Base-by-base conservation (phyloP, 805 yeast species). In the Saccharomyces eubayanus region DNA sequence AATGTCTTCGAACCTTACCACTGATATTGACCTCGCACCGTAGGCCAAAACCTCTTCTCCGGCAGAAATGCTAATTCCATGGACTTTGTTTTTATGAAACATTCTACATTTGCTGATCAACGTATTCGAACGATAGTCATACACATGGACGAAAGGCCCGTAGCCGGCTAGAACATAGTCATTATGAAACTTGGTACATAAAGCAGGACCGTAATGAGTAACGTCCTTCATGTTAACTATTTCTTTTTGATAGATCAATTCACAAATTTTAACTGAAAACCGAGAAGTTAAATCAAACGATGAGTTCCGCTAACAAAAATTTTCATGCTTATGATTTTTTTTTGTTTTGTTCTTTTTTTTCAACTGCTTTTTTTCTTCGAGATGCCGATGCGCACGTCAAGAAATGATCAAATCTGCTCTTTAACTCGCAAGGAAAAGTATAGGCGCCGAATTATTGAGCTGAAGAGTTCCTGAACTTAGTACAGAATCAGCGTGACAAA, bases 31-130 rank as follows among this genome's bases (percentile, higher is more conserved):
- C 53, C 88, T 76, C 1, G 86, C 91, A 43, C 98, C 98, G 72
- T 81, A 82, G 0, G 81, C 70, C 0, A 80, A 59, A 4, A 74
- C 59, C 0, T 65, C 55, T 1, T 68, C 71, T 1, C 70, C 68
- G 5, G 66, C 68, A 16, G 54, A 50, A 8, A 81, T 66, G 2
- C 76, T 67, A 31, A 92, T 80, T n/a, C 89, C 87, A 65, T 92
- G 97, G 40, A 92, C 83, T 64, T 89, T 91, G 69, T 89, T 88
- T 52, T 82, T 74, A n/a, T 69, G 66, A 66, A 92, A 87, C 1
- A 88, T 67, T 51, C 75, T 74, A 43, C 72, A 69, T 21, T 71
- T 64, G 53, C 64, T 67, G 2, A 81, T 28, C 21, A 79, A 66
- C 24, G 63, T 52, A 5, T 74, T 73, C 0, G 72, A 63, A 14